Evolutionary conservation across 1,284 basidiomycete genomes (phyloP), one percentile per base, ranked within the genome.

Genomic region (Mycena sp.): DNA sequence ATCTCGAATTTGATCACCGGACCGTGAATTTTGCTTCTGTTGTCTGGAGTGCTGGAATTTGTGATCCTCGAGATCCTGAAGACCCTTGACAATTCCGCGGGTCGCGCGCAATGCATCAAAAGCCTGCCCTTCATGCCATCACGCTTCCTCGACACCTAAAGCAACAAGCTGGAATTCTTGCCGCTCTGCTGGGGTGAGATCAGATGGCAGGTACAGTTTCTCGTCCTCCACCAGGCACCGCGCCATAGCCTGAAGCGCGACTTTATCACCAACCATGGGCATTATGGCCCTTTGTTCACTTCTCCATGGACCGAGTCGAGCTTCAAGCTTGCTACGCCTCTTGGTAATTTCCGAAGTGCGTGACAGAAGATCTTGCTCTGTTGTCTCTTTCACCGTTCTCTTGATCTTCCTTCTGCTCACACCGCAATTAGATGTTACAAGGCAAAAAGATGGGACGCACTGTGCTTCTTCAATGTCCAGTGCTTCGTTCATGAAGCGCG

Each of bases 91-190:
- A 16, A 58, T 46, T 6, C 58, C 54, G 25, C 55, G 46, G 11
- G 65, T 38, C 17, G 28, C 17, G 10, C 43, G 23, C 5, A 70
- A 63, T 5, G 49, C 16, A 50, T 72, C 70, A 49, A 61, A 72
- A 3, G 64, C 60, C 2, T 56, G 45, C 16, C 70, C 71, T 37
- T 71, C 64, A 4, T 52, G 58, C 23, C 56, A 51, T 26, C 68
- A 59, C n/a, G 30, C 21, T 26, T 63, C 50, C 14, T 51, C 70
- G 6, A 65, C 51, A 1, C 26, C 45, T 3, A 56, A 55, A 16
- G 43, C 41, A 5, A 45, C 67, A 62, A 55, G 14, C 10, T 38
- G 38, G 32, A 32, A 41, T 32, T 35, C 46, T 10, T 57, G 45
- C 7, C 49, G 67, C 64, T 49, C 51, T 10, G 4, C 23, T 23